Base-by-base conservation (phyloP, 2,329 filamentous ascomycete species). In the Lachnellula occidentalis region DNA sequence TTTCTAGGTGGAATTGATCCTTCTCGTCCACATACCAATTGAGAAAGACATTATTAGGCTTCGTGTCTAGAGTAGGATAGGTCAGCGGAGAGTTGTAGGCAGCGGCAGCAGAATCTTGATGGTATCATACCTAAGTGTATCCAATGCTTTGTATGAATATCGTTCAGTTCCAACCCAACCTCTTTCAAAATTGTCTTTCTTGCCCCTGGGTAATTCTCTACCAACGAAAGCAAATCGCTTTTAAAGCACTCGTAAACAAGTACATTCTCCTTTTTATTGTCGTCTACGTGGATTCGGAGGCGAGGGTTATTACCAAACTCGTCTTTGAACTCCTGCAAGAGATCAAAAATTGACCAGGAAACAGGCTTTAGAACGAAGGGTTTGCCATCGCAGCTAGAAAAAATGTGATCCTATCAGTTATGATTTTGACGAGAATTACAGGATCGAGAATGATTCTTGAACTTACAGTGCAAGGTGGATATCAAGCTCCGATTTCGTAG, bases 241-340 rank as follows among this genome's bases (percentile, higher is more conserved):
- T 51, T 61, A 57, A 68, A 72, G 52, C 71, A 72, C 21, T 64
- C 60, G 64, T 71, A 72, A 42, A 73, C 54, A 11, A 73, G 58
- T 61, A 69, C 57, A 21, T 48, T 39, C 61, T 71, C 67, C 15
- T 70, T 62, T 53, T 66, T 45, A 50, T 69, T 72, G 53, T 51
- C 64, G 62, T 73, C 71, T 36, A 69, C 54, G 53, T 69, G 67
- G 61, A 72, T 68, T 60, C 69, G 70, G 64, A 73, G 67, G 21
- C 62, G 58, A 64, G 58, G 62, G 48, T 65, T 67, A 47, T 60
- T 56, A 49, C 58, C 31, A 63, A 72, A 67, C 27, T 72, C 66
- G 41, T 57, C 57, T 60, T 64, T 64, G 52, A 74, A 63, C 51
- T 61, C 61, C 58, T 64, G 56, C 34, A 66, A 71, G 45, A 67